phyloP scores from a whole-genome alignment of 2,329 filamentous ascomycete genomes.

The Calonectria pteridis region DNA sequence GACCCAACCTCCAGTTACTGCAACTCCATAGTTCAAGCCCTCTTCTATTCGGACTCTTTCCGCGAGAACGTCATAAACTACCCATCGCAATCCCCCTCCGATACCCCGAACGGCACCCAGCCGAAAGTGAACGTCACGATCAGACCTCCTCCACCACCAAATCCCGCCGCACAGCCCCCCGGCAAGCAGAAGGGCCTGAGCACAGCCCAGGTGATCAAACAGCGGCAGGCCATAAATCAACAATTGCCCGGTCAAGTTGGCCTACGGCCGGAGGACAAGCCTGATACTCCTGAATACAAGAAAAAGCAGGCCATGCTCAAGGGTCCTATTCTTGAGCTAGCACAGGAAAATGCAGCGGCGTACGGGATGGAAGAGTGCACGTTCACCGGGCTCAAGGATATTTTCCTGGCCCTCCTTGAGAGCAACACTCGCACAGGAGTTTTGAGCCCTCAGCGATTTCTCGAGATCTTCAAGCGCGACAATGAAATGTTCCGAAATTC shows the following conservation, averaged over 20 bases:
- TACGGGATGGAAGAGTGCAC: conserved; percentile 96
- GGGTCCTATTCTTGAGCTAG: conserved; percentile 88
- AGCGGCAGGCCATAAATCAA: conserved; percentile 67
- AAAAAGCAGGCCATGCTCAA: conserved; percentile 94
- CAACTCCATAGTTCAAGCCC: conserved; percentile 97
- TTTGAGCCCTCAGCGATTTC: conserved; percentile 89
- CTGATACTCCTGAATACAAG: conserved; percentile 95
- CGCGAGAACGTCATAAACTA: conserved; percentile 95
- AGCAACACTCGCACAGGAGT: conserved; percentile 88
- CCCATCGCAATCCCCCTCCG: conserved; percentile 77
- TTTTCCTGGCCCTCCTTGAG: conserved; percentile 90
- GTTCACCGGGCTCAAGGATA: conserved; percentile 95
- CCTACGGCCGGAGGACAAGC: conserved; percentile 86
- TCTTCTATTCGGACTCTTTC: conserved; percentile 96
- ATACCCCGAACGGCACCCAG: conserved; percentile 72
- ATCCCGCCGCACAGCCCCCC: conserved; percentile 49
- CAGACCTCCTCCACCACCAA: conserved; percentile 67
- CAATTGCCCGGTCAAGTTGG: conserved; percentile 67
- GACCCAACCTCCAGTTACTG: conserved; percentile 77
- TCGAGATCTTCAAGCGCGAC: conserved; percentile 92
- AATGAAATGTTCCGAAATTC: conserved; percentile 98
- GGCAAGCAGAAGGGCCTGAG: conserved; percentile 65
- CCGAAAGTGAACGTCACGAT: conserved; percentile 72
- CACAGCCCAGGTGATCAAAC: conserved; percentile 68
- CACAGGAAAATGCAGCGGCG: conserved; percentile 80